Base-by-base conservation (phyloP, 2,329 filamentous ascomycete genomes). In the Colletotrichum simmondsii region DNA sequence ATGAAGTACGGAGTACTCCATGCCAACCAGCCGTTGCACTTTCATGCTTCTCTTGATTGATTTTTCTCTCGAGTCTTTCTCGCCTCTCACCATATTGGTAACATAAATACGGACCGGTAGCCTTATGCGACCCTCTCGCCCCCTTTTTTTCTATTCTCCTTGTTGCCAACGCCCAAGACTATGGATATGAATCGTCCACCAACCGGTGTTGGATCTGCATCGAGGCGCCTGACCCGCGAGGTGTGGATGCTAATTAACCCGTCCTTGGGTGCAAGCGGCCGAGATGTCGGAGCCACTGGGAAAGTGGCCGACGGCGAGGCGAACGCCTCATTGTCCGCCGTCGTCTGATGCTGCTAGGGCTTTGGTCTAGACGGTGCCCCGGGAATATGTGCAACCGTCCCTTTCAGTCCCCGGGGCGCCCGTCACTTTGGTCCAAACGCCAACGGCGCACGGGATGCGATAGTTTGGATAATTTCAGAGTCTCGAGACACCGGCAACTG, bases 401-500 rank as follows among this genome's bases (percentile, higher is more conserved):
- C 64, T 62, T 42, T 49, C 32, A 46, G 16, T 19, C 56, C 57
- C 58, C 62, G 68, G 62, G 56, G 57, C 35, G 37, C 28, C 71
- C 61, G 57, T 68, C 68, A 63, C 62, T 63, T 49, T 62, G 68
- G 67, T 46, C 71, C 49, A 71, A 71, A 72, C 62, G 46, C 68
- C 68, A 53, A 67, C 62, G 68, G 68, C 52, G 71, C 71, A 72
- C 71, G 58, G 68, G 68, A 72, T 37, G 67, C 52, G 42, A 35
- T 52, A 57, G 49, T 65, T 70, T 61, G 46, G 49, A 65, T 35
- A 7, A 49, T 65, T 49, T 54, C 66, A 70, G 37, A 7, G 61
- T 65, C 56, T 54, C 66, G 56, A 53, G 61, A 65, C 57, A 62
- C 68, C 62, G 67, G 56, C 68, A 8, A 53, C 61, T 67, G 71